Base-by-base conservation (phyloP, 140 eudicot genomes). In the Oenanthe javanica region DNA sequence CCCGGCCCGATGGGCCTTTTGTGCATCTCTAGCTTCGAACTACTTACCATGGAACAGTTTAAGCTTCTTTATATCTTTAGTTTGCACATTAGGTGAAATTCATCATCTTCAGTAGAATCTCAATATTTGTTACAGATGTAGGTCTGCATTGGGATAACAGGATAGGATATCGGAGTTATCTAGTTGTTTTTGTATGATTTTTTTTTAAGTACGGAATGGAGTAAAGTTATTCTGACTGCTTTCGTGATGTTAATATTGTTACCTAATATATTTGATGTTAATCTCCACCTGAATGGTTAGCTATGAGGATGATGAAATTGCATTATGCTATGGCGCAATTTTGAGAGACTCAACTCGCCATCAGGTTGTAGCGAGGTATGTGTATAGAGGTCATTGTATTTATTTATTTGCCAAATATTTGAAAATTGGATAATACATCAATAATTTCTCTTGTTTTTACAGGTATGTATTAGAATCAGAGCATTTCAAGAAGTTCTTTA, bases 291-390 rank as follows among this genome's bases (percentile, higher is more conserved):
- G 79, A 79, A 47, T 81, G 80, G 74, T 75, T 81, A 94, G 98
- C 63, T 90, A 89, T 82, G 97, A 92, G 36, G 91, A 92, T 85
- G 89, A 88, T 4, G 87, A 78, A 36, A 79, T 89, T 69, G 97
- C 93, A 84, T 21, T 94, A 84, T 88, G 90, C 50, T 90, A 87
- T 71, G 98, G 98, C 61, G 83, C 85, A 75, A 94, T 94, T 86
- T 76, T 94, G 82, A 94, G 97, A 82, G 98, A 94, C 80, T 94
- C 93, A 81, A 87, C 89, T 73, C 86, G 97, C 4, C 98, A 94
- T 90, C 98, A 94, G 73, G 89, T 86, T 76, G 92, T 92, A 66
- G 93, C 98, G 85, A 89, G 89, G 98, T 92, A 83, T 84, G 92
- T 72, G 38, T 18, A 76, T 9, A 74, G 27, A 57, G 23, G 52